Base-by-base conservation (phyloP, 1,139 yeast genomes). In the Candida anutae region DNA sequence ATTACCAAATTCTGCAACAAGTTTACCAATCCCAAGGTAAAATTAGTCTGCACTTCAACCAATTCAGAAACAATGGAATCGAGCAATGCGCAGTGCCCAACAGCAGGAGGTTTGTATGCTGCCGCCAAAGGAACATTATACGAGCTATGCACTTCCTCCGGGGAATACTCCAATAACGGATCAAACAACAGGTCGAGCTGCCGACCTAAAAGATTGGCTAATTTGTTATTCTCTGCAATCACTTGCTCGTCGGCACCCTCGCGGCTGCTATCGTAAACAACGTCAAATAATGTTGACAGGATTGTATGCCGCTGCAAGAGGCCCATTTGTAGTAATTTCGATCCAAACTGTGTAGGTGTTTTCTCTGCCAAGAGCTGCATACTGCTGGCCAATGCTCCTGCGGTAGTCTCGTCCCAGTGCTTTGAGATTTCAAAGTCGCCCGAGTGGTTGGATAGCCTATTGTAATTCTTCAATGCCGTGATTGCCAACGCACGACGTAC, bases 101-200 rank as follows among this genome's bases (percentile, higher is more conserved):
- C 17, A 28, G 42, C 20, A 21, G 52, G 37, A 16, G 42, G 34
- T 19, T 15, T 18, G 25, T 29, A 30, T 17, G 30, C 16, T 24
- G 28, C 27, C 30, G 43, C 16, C 5, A 33, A 24, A 1, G 83
- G 82, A 0, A 77, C 73, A 18, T 48, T 62, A 45, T 88, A 88
- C 1, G 70, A 61, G 30, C 70, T 64, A 36, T 81, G 87, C 28
- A 94, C 72, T 21, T 77, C 75, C 50, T 88, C 95, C 0, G 97
- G 97, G 0, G 94, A 82, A 49, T 88, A 88, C 50, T 88, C 96
- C 6, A 84, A 68, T 28, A 87, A 55, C 0, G 96, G 95, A 45
- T 88, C 94, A 53, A 88, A 88, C 22, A 88, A 55, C 41, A 82
- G 93, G 39, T 87, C 95, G 27, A 85, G 58, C 50, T 88, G 96